Conservation (phyloP, 352 stramenopile genomes). For the Globisporangium spinosum region DNA sequence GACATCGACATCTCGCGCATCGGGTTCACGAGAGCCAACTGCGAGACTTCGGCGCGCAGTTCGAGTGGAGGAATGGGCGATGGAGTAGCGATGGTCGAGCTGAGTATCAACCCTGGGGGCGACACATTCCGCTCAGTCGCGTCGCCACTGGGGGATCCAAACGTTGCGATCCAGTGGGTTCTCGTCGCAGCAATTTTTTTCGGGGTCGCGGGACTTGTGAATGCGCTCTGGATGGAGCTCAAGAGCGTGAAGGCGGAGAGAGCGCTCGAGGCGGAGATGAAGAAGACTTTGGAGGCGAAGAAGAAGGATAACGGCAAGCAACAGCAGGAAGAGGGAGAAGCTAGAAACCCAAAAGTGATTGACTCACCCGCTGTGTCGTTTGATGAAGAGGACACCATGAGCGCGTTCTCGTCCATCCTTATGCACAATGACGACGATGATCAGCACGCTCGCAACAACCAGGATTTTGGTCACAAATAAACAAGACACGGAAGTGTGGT, state of each 20-base stretch:
- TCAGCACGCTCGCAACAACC: not conserved
- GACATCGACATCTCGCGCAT: slow-evolving; percentile 70
- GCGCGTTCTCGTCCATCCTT: slow-evolving; percentile 47
- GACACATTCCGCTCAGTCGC: slow-evolving; percentile 40
- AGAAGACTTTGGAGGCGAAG: not conserved
- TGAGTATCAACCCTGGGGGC: slow-evolving; percentile 57
- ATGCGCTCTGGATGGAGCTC: slow-evolving; percentile 46
- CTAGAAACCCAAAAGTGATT: not conserved
- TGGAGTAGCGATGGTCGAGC: slow-evolving; percentile 27
- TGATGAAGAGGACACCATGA: slow-evolving; percentile 7
- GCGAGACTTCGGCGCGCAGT: slow-evolving; percentile 23
- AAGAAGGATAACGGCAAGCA: not conserved
- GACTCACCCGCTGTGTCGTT: not conserved
- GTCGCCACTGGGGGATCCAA: slow-evolving; percentile 25
- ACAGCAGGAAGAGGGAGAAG: not conserved
- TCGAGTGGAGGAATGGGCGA: not conserved
- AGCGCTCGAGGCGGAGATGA: not conserved
- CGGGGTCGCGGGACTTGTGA: slow-evolving; percentile 44
- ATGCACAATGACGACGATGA: slow-evolving; percentile 38
- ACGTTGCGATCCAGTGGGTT: slow-evolving; percentile 39
- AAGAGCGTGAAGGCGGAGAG: not conserved
- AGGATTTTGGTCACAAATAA: slow-evolving; percentile 1
- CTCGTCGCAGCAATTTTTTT: slow-evolving; percentile 37
- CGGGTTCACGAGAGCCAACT: slow-evolving; percentile 55
- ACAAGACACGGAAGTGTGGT: not conserved